Conservation (phyloP, 208 protist species). For the Acanthamoeba quina region DNA sequence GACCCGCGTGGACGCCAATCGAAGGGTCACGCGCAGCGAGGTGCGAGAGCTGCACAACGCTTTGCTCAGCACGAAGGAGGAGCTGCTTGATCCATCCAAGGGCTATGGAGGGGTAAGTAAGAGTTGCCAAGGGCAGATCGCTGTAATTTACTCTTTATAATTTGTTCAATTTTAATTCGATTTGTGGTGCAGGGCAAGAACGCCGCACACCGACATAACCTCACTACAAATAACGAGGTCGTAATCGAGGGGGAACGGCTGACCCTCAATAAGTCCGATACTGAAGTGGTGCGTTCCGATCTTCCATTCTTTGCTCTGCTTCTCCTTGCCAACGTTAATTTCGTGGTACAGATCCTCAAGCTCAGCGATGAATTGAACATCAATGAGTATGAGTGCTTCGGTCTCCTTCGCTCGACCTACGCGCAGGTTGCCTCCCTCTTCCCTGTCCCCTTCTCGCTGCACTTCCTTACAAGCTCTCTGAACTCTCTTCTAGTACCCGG, state of each 20-base stretch:
- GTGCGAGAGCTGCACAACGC: background rate
- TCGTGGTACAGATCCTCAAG: slow-evolving; percentile 15
- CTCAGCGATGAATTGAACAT: slow-evolving; percentile 57
- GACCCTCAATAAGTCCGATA: background rate
- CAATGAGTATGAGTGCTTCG: slow-evolving; percentile 15
- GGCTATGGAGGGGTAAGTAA: slow-evolving; percentile 20
- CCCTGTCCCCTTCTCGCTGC: background rate
- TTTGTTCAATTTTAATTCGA: background rate
- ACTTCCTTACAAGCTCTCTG: background rate
- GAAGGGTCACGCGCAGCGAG: background rate
- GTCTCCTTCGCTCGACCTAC: slow-evolving; percentile 6
- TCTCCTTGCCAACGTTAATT: background rate
- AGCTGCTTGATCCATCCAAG: background rate
- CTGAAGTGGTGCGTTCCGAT: background rate
- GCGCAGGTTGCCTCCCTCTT: background rate
- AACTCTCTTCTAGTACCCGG: background rate
- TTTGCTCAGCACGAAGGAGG: background rate
- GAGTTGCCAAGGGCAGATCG: background rate
- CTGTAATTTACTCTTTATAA: background rate
- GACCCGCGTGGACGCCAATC: background rate
- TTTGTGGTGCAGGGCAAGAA: background rate
- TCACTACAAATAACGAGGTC: slow-evolving; percentile 11
- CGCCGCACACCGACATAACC: background rate
- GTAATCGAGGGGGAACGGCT: background rate
- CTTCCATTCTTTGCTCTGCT: background rate